These are phyloP conservation scores for Trichoderma sp. DNA, from an alignment of 2,329 filamentous ascomycete species.

Conservation along the genomic window DNA sequence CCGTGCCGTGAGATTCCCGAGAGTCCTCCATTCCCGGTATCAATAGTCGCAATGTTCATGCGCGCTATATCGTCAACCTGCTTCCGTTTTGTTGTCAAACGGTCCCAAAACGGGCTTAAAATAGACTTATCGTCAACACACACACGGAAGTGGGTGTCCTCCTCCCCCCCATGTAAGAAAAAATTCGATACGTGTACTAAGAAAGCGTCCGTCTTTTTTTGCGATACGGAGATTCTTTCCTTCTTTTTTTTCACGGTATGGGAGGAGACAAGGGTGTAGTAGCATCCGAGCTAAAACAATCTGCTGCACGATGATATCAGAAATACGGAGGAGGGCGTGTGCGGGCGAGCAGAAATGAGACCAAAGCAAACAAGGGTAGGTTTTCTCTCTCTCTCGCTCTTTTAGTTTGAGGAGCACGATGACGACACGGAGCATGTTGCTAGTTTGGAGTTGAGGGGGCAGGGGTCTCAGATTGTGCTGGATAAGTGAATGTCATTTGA, in stretches of 20 bases:
- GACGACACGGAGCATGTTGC: background rate
- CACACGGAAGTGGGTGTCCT: background rate
- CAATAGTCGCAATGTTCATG: background rate
- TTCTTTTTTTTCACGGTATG: background rate
- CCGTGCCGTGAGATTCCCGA: background rate
- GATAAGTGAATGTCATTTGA: background rate
- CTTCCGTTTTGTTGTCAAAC: background rate
- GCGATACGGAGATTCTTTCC: background rate
- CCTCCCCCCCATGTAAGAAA: background rate
- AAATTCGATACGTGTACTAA: background rate
- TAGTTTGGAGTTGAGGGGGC: background rate
- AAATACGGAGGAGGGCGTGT: slow-evolving; percentile 9
- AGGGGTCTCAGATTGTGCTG: background rate
- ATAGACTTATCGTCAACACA: background rate
- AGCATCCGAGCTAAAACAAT: slow-evolving; percentile 3
- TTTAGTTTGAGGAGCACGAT: background rate
- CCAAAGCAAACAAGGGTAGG: background rate
- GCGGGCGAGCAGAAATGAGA: background rate
- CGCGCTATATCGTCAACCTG: background rate
- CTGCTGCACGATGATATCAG: slow-evolving; percentile 16
- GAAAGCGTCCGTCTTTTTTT: background rate
- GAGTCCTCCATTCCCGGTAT: background rate
- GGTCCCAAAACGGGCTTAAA: background rate
- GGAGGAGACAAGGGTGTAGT: background rate
- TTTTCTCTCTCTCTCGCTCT: background rate